Percentiles rank a stretch among this genome's conserved stretches.
Conservation (phyloP, 495 filamentous ascomycete genomes). For the Podospora comata region DNA sequence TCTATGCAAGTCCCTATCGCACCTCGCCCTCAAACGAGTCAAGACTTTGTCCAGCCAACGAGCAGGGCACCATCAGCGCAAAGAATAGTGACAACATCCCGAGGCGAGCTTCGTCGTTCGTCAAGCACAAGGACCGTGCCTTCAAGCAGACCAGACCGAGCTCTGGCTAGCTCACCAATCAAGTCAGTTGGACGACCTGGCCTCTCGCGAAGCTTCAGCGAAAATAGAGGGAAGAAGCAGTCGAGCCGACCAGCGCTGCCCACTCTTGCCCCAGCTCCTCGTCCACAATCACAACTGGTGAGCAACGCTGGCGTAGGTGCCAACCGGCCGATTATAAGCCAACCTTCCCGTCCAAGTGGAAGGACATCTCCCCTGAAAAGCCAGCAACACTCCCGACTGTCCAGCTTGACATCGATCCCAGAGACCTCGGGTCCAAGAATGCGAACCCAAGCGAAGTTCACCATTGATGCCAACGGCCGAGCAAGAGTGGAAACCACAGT, state of each 20-base stretch:
- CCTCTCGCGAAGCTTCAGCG: conserved; percentile 60
- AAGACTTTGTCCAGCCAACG: conserved; percentile 11
- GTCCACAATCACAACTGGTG: conserved; percentile 26
- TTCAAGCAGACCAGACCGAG: conserved; percentile 39
- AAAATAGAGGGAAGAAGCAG: conserved; percentile 42
- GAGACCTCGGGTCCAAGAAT: conserved; percentile 44
- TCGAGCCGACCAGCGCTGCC: conserved; percentile 33
- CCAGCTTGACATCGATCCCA: conserved; percentile 51
- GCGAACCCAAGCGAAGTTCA: conserved; percentile 61
- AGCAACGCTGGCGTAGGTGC: conserved; percentile 24
- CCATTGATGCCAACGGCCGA: conserved; percentile 67
- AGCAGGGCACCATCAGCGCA: conserved; percentile 21
- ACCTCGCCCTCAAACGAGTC: conserved; percentile 27
- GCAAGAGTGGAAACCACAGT: conserved; percentile 68
- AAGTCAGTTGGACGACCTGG: conserved; percentile 50
- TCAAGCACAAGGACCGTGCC: conserved; percentile 41
- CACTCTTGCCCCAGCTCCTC: conserved; percentile 36
- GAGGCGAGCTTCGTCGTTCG: conserved; percentile 40
- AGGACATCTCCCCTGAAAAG: conserved; percentile 51
- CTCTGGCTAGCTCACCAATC: conserved; percentile 54
- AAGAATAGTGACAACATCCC: conserved; percentile 27
- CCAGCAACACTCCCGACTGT: conserved; percentile 40
- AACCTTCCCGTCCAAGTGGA: conserved; percentile 40
- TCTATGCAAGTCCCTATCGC: conserved; percentile 32
- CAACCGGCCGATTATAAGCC: conserved; percentile 35